phyloP scores from a whole-genome alignment of 306 rosid genomes.

The Citrullus colocynthis region DNA sequence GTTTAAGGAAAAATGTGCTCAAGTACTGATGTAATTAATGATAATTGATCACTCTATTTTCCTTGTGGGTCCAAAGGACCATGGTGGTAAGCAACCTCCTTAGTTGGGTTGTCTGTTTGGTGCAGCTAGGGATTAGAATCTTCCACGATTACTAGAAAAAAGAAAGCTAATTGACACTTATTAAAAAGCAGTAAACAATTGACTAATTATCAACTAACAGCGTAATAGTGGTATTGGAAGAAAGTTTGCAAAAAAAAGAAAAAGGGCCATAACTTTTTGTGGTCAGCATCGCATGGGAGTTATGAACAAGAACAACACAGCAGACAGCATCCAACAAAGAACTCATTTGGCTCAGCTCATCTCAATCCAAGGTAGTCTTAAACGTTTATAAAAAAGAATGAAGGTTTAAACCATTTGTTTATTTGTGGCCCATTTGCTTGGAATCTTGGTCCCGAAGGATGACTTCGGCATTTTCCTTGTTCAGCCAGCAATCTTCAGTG shows the following conservation, averaged over 20 bases:
- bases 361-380: background rate
- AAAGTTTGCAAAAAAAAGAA: background rate
- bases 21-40: background rate
- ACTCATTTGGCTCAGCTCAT: background rate
- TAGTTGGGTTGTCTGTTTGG: background rate
- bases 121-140: background rate
- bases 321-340: background rate
- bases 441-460: background rate
- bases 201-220: background rate
- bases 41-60: background rate
- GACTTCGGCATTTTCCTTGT: background rate
- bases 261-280: background rate
- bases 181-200: background rate
- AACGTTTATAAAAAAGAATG: background rate
- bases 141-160: background rate
- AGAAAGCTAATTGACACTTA: background rate
- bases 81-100: background rate
- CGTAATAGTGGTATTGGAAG: background rate
- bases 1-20: background rate
- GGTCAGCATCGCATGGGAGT: background rate
- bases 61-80: background rate
- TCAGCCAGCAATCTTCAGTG: background rate
- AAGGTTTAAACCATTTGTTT: background rate
- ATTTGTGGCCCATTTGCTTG: background rate
- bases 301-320: background rate